Base-by-base conservation (phyloP, 495 filamentous ascomycete species). In the Aspergillus steynii region DNA sequence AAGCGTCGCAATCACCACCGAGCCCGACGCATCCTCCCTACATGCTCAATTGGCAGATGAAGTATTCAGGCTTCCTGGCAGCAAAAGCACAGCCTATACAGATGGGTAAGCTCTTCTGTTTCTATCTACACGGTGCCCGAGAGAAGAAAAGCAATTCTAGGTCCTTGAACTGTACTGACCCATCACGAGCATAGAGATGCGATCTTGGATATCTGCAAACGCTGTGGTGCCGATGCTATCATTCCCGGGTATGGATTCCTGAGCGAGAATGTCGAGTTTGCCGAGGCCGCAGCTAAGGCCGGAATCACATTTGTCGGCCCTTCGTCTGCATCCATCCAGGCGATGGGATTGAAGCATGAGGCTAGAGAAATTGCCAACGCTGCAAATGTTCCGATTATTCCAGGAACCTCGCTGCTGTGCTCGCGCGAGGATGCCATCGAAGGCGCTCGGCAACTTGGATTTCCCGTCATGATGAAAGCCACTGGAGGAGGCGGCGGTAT, bases 221-320 rank as follows among this genome's bases (percentile, higher is more conserved):
- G n/a, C n/a, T n/a, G n/a, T n/a, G n/a, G n/a, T n/a, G n/a, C n/a
- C n/a, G n/a, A 83, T 59, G 81, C 80, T 37, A 74, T 84, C 34
- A 82, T 83, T 55, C 82, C 82, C 3, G 82, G 82, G 6, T 85
- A 85, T 76, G 82, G 82, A 0, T 86, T 86, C 55, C 67, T 88
- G n/a, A 80, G 75, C 8, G 85, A 88, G 51, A 86, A 86, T 71
- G 75, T 73, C 3, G 75, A 78, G 28, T 87, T 88, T 62, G 84
- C 84, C 0, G 49, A 68, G 45, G 56, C 69, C 0, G 77, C 82
- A 9, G 59, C 65, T 5, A 61, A 71, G 20, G 80, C 79, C n/a
- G 84, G 81, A 1, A 67, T 87, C 59, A 70, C 70, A 0, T 87
- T 81, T 63, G 75, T 81, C 10, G 85, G 85, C 0, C 85, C 85